Base-by-base conservation (phyloP, 495 filamentous ascomycete genomes). In the Daldinia caldariorum region DNA sequence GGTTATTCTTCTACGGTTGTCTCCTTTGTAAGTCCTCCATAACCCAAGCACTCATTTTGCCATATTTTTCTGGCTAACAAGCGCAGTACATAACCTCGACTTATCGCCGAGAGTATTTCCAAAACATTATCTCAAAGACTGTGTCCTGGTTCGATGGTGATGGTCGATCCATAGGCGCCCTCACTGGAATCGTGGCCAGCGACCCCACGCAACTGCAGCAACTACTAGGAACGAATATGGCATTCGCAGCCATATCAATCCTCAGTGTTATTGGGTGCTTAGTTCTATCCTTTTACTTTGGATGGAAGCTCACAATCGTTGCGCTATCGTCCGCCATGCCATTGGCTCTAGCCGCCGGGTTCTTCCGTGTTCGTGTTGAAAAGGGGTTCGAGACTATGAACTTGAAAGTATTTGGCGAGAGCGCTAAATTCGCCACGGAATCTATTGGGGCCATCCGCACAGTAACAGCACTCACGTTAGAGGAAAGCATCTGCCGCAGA, bases 181-280 rank as follows among this genome's bases (percentile, higher is more conserved):
- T 87, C 29, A 84, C 81, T 0, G 83, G 83, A 2, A 77, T 82
- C 1, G 80, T 91, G 0, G 79, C 86, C 8, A 87, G 81, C 2
- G 86, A 90, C 63, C 85, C 89, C 0, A 86, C 81, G 22, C 86
- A 88, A 47, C 78, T 92, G 0, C 85, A 91, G 68, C 87, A 90
- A 57, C 70, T 91, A 3, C 73, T 91, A 0, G 86, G 88, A n/a
- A 81, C 80, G 6, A 86, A 87, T 51, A 81, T 85, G 73, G 80
- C 81, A 12, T 79, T 88, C 58, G 80, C 83, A 14, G 74, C 82
- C 35, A 82, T 85, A 54, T 85, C 83, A 1, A 58, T 84, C 10
- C 69, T 86, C 55, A 86, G 80, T 41, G 73, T 88, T 13, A 59
- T 84, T 6, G 82, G 82, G 38, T 85, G 82, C 49, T 61, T 83